phyloP scores from a whole-genome alignment of 1,139 yeast genomes.

The Taiozyma onychis region DNA sequence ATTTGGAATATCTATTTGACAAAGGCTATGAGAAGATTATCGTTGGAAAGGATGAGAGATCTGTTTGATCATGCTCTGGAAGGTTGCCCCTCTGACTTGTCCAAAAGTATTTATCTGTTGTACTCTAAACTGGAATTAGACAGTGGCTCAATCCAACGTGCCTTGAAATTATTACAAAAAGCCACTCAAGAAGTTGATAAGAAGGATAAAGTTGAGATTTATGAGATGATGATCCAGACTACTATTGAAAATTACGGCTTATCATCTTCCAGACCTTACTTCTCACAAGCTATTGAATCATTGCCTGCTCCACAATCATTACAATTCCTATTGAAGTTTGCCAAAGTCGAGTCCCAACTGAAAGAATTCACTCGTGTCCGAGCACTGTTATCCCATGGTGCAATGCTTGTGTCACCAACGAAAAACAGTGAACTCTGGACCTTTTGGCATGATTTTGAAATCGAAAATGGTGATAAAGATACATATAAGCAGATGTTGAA shows the following conservation, averaged over 20 bases:
- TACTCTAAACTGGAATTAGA: slow-evolving; percentile 62
- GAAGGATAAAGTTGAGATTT: slow-evolving; percentile 12
- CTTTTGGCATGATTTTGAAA: slow-evolving; percentile 71
- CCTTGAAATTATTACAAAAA: slow-evolving; percentile 38
- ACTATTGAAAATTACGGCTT: slow-evolving; percentile 28
- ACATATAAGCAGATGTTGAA: slow-evolving; percentile 74
- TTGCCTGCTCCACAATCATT: slow-evolving; percentile 33
- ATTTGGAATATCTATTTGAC: slow-evolving; percentile 68
- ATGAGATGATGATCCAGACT: slow-evolving; percentile 15
- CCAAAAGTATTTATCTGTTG: slow-evolving; percentile 43
- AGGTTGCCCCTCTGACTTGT: slow-evolving; percentile 42
- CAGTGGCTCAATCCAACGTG: slow-evolving; percentile 38
- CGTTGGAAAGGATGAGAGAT: slow-evolving; percentile 60
- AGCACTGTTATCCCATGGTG: slow-evolving; percentile 45
- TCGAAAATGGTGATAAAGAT: slow-evolving; percentile 61
- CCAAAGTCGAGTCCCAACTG: slow-evolving; percentile 42
- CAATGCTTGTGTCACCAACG: slow-evolving; percentile 40
- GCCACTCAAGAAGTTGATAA: slow-evolving; percentile 32
- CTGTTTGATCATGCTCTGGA: slow-evolving; percentile 60
- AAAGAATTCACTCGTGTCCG: slow-evolving; percentile 57
- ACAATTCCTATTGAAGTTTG: slow-evolving; percentile 33
- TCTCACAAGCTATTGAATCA: slow-evolving; percentile 37
- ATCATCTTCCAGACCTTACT: slow-evolving; percentile 33
- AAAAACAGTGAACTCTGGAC: slow-evolving; percentile 42
- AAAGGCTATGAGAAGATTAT: slow-evolving; percentile 40